Conservation (phyloP, 2,329 filamentous ascomycete genomes). For the Diaporthe sp. region DNA sequence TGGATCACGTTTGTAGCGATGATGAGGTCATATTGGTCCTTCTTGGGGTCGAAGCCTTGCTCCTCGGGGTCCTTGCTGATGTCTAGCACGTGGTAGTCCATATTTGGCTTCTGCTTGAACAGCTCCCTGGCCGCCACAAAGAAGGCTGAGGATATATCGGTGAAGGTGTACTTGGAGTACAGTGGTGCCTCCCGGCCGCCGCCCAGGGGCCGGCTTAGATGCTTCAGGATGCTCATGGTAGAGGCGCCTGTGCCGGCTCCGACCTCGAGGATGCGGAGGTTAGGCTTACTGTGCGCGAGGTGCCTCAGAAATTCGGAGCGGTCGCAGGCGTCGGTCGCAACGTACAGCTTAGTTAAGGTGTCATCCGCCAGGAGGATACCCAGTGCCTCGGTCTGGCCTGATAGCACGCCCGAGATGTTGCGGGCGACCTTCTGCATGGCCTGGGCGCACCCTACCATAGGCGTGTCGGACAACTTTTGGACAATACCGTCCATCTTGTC, state of each 20-base stretch:
- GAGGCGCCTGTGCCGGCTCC: slow-evolving; percentile 58
- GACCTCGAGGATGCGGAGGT: slow-evolving; percentile 51
- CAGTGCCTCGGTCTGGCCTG: background rate
- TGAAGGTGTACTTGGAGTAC: background rate
- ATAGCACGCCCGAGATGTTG: background rate
- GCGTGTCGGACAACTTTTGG: background rate
- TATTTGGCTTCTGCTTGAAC: slow-evolving; percentile 43
- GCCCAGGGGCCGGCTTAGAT: background rate
- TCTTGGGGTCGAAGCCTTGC: slow-evolving; percentile 48
- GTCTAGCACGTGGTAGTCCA: slow-evolving; percentile 47
- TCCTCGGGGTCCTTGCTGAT: slow-evolving; percentile 43
- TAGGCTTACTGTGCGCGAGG: background rate
- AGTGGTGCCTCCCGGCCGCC: background rate
- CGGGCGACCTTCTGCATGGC: background rate
- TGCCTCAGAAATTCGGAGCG: background rate
- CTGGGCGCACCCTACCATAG: background rate
- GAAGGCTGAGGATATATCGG: background rate
- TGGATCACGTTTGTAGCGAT: slow-evolving; percentile 49
- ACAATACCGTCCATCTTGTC: background rate
- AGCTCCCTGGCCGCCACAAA: slow-evolving; percentile 43
- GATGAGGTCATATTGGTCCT: slow-evolving; percentile 46
- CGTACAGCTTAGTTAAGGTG: background rate
- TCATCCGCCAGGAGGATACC: background rate
- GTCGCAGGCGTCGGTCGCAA: background rate
- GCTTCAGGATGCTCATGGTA: slow-evolving; percentile 50